Evolutionary conservation across 805 yeast genomes (phyloP).

Genomic region (Candida andamanensis): DNA sequence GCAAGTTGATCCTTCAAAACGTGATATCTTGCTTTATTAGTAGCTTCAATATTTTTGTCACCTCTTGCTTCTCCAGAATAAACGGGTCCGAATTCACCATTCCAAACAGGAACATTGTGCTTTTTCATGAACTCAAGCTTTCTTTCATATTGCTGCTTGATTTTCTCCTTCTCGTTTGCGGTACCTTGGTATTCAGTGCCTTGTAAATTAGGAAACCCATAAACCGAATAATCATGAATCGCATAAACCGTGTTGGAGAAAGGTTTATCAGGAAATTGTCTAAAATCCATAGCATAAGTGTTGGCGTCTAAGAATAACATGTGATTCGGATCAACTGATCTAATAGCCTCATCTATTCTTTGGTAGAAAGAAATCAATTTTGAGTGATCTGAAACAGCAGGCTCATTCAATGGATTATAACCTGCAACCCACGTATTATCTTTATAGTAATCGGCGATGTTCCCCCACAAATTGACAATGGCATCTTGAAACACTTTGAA

Average conservation of each 20-base stretch:
- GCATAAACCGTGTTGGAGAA: slow-evolving; percentile 45
- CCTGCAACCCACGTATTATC: slow-evolving; percentile 49
- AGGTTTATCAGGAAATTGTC: slow-evolving; percentile 40
- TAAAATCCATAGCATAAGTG: slow-evolving; percentile 48
- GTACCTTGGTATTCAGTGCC: slow-evolving; percentile 30
- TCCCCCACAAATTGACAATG: slow-evolving; percentile 40
- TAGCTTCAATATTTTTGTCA: slow-evolving; percentile 31
- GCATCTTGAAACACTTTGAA: slow-evolving; percentile 46
- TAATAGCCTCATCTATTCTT: slow-evolving; percentile 33
- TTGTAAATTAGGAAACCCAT: slow-evolving; percentile 40
- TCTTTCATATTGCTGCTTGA: slow-evolving; percentile 35
- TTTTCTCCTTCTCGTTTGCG: slow-evolving; percentile 27
- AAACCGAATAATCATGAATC: slow-evolving; percentile 43
- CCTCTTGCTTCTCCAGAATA: slow-evolving; percentile 41
- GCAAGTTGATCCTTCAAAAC: slow-evolving; percentile 43
- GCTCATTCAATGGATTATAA: slow-evolving; percentile 51
- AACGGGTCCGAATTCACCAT: slow-evolving; percentile 51
- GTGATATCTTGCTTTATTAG: slow-evolving; percentile 36
- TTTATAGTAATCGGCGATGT: slow-evolving; percentile 41
- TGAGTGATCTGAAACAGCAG: slow-evolving; percentile 40
- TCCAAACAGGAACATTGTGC: slow-evolving; percentile 46
- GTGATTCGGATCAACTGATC: slow-evolving; percentile 44
- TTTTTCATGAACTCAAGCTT: slow-evolving; percentile 40
- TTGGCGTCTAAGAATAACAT: slow-evolving; percentile 47
- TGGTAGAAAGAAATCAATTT: slow-evolving; percentile 37